Evolutionary conservation across 371 early-diverging fungal species (phyloP).

Genomic region (Mucor irregularis): DNA sequence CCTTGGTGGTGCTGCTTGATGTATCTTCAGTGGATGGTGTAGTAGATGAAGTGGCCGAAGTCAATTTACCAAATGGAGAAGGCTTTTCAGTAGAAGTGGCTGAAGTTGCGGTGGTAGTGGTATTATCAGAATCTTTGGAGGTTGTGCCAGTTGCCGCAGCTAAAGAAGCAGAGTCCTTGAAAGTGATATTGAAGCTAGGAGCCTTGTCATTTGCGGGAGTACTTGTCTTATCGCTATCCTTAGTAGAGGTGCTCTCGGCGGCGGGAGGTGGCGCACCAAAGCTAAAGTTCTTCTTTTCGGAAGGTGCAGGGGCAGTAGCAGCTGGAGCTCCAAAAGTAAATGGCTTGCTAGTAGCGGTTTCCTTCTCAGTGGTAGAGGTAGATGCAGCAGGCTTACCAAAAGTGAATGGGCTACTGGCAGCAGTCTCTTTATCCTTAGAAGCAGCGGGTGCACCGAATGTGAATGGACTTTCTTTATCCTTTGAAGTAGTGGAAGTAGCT

Average conservation of each 20-base stretch:
- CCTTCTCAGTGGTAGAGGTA: not conserved
- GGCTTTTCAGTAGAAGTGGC: not conserved
- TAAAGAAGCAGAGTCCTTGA: no score
- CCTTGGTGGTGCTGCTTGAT: not conserved
- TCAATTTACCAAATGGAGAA: not conserved
- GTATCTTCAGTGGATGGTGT: not conserved
- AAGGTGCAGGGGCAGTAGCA: not conserved
- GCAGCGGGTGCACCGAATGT: not conserved
- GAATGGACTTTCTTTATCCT: not conserved
- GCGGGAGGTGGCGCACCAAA: not conserved
- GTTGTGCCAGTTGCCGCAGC: no score
- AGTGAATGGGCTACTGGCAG: no score
- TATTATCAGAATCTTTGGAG: not conserved
- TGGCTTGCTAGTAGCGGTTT: not conserved
- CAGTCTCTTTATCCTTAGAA: not conserved
- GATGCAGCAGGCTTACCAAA: not conserved
- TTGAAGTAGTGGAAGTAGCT: not conserved
- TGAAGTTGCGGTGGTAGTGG: not conserved
- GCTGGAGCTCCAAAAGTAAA: not conserved
- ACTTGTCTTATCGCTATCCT: not conserved
- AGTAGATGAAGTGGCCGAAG: not conserved
- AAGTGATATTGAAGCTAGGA: not conserved
- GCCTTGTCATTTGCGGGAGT: not conserved
- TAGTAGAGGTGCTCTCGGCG: not conserved
- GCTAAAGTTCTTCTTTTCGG: not conserved